phyloP scores from a whole-genome alignment of 768 basidiomycete species.

The Hysterangium stoloniferum region DNA sequence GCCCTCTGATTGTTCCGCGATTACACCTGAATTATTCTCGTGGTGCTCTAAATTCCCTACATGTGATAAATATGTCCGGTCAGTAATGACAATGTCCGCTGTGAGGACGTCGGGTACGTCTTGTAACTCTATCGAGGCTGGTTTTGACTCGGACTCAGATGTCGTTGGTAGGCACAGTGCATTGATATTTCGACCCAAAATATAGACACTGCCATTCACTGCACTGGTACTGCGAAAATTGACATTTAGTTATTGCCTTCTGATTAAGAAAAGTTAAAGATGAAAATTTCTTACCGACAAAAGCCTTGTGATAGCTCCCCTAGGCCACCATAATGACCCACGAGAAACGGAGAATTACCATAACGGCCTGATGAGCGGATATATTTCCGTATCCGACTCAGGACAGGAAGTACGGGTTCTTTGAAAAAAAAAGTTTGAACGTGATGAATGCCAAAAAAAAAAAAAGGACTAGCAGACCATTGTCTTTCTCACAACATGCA shows the following conservation, averaged over 20 bases:
- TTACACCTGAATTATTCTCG: not conserved
- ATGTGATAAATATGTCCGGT: constrained; percentile 17
- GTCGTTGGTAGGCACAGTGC: constrained; percentile 15
- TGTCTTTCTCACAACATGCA: constrained; percentile 53
- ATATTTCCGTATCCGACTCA: constrained; percentile 66
- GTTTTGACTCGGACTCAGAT: constrained; percentile 17
- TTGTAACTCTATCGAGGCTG: constrained; percentile 35
- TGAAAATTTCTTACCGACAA: constrained; percentile 25
- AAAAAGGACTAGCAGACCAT: constrained; percentile 34
- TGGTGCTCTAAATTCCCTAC: too few species aligned
- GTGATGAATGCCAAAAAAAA: not conserved
- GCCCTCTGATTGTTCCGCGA: not conserved
- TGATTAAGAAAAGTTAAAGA: not conserved
- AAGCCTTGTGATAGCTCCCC: constrained; percentile 92
- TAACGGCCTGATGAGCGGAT: constrained; percentile 79
- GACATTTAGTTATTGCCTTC: too few species aligned
- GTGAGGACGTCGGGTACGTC: constrained; percentile 54
- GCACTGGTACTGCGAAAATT: constrained; percentile 64
- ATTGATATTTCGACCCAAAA: constrained; percentile 48
- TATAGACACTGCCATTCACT: constrained; percentile 68
- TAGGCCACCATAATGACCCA: constrained; percentile 91
- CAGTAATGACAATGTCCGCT: constrained; percentile 49
- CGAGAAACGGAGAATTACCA: constrained; percentile 78
- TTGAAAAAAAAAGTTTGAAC: constrained; percentile 10
- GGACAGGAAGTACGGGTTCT: constrained; percentile 63